Conservation (phyloP, 2,329 filamentous ascomycete genomes). For the Trichoderma brevicompactum region DNA sequence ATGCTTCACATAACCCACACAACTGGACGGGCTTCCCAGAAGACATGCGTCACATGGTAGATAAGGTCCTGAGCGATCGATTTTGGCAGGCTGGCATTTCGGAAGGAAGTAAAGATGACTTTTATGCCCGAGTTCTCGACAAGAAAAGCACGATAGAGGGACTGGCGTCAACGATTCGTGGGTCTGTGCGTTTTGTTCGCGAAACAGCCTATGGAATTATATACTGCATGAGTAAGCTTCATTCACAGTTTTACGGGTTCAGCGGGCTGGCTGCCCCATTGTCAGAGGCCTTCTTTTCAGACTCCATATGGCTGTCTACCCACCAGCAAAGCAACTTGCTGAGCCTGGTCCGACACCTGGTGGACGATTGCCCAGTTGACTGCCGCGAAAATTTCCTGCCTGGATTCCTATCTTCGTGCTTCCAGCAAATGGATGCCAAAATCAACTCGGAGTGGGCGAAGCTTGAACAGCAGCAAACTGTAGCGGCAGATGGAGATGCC, state of each 20-base stretch:
- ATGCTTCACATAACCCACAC: conserved; percentile 84
- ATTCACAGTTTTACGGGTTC: conserved; percentile 89
- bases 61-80: conserved; percentile 84
- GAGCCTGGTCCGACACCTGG: conserved; percentile 83
- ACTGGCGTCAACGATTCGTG: conserved; percentile 89
- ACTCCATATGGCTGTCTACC: conserved; percentile 81
- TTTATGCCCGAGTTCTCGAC: conserved; percentile 87
- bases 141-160: conserved; percentile 91
- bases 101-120: conserved; percentile 92
- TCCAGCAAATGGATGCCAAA: conserved; percentile 84
- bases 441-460: conserved; percentile 85
- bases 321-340: conserved; percentile 95
- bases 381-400: conserved; percentile 81
- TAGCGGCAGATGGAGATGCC: conserved; percentile 73
- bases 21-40: conserved; percentile 80
- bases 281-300: conserved; percentile 80
- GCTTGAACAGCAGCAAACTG: conserved; percentile 66
- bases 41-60: conserved; percentile 78
- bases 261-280: conserved; percentile 80
- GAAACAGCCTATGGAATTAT: conserved; percentile 95
- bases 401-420: conserved; percentile 79
- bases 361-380: conserved; percentile 87
- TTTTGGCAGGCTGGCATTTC: conserved; percentile 99
- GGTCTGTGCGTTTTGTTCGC: conserved; percentile 83
- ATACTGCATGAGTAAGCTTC: conserved; percentile 87